These are phyloP conservation scores for Neonectria punicea DNA, from an alignment of 2,329 filamentous ascomycete genomes.

Conservation along the genomic window DNA sequence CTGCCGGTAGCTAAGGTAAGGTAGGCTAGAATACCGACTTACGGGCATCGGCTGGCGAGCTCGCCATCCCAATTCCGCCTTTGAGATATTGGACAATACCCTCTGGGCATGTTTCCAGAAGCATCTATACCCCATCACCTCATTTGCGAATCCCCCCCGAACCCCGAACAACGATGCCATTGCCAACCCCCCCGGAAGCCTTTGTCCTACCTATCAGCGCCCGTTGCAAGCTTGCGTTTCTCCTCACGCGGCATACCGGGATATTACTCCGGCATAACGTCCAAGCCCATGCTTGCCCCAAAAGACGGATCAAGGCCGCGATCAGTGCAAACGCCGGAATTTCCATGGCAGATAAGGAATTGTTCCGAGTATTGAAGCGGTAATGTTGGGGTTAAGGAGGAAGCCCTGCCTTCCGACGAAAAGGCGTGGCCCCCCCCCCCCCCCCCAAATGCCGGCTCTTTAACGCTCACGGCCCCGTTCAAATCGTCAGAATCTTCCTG, in stretches of 20 bases:
- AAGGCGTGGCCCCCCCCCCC: background rate
- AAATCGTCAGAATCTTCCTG: conserved; percentile 2
- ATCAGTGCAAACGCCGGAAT: background rate
- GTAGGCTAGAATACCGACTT: too few relatives aligned
- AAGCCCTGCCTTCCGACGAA: background rate
- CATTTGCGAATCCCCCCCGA: background rate
- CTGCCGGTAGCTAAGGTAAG: too few relatives aligned
- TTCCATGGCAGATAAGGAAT: background rate
- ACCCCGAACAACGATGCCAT: background rate
- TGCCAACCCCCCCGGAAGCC: conserved; percentile 2
- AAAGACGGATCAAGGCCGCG: background rate
- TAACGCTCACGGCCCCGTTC: background rate
- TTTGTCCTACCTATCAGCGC: conserved; percentile 3
- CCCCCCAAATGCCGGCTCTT: background rate
- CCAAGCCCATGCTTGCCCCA: background rate
- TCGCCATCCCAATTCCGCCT: too few relatives aligned
- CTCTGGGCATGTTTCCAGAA: background rate
- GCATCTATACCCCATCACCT: background rate
- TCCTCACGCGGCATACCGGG: background rate
- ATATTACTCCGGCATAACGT: background rate
- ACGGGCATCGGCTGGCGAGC: too few relatives aligned
- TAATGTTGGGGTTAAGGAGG: background rate
- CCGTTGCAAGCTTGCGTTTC: background rate
- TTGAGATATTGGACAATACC: too few relatives aligned
- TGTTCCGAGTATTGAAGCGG: background rate